Base-by-base conservation (phyloP, 2,329 filamentous ascomycete genomes). In the Fusarium oxysporum region DNA sequence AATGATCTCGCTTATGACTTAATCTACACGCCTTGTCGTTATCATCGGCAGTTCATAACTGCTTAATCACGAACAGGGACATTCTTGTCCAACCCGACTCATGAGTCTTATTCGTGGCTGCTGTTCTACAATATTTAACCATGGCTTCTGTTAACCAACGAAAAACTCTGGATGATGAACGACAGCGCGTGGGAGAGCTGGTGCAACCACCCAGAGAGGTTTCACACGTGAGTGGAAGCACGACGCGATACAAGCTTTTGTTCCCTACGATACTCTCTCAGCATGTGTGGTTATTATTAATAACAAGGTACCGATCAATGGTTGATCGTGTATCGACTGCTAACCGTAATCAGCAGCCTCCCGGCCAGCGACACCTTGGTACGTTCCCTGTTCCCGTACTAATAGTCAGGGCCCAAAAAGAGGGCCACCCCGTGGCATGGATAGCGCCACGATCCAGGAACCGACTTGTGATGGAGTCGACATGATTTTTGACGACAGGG, bases 371-470 rank as follows among this genome's bases (percentile, higher is more conserved):
- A 38, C 57, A 65, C 69, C 75, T 68, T 65, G 74, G 43, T 58
- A 40, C n/a, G 40, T 44, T 63, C 50, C 57, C 50, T 59, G 44
- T 30, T 58, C 51, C 62, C 68, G 55, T 66, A 60, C 37, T 62
- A 62, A 70, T 62, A 65, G 62, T 44, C 48, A 56, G 50, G 65
- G 65, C 61, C 65, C 59, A 50, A 67, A 63, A 62, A 75, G 43
- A 61, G 76, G 61, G 61, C 71, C 75, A 78, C 74, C 73, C 74
- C 73, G 69, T 71, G 71, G 65, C 74, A 75, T 76, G 67, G 76
- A 71, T 75, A 72, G 74, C 76, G 74, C 64, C 65, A 59, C 69
- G 71, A 78, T 68, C 76, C 76, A 78, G 76, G 76, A 76, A 78
- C 76, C 40, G 28, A 65, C 75, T 71, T 40, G 43, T 48, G 35